Conservation (phyloP, 371 early-diverging fungal genomes). For the Choanephora cucurbitarum region DNA sequence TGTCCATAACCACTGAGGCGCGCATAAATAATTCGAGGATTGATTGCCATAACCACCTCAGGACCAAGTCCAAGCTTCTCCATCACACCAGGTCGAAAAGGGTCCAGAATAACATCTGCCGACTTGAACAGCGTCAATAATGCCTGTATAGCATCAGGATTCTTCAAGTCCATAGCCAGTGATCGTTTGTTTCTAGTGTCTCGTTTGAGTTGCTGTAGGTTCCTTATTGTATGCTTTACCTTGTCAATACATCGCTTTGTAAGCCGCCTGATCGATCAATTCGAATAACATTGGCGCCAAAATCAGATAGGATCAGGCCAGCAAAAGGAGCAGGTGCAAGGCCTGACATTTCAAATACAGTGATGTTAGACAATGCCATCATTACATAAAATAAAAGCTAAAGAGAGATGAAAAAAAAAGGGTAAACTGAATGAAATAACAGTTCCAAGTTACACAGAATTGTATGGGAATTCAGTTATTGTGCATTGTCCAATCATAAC, state of each 20-base stretch:
- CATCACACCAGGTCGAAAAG: slow-evolving; percentile 79
- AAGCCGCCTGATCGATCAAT: slow-evolving; percentile 55
- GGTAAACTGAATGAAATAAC: too few species aligned
- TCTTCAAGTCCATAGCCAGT: slow-evolving; percentile 67
- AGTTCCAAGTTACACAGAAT: too few species aligned
- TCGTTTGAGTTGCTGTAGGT: not conserved
- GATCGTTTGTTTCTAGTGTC: slow-evolving; percentile 65
- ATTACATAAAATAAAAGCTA: too few species aligned
- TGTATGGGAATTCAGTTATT: too few species aligned
- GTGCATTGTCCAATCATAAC: too few species aligned
- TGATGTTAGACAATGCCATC: slow-evolving; percentile 53
- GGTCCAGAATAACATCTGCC: slow-evolving; percentile 76
- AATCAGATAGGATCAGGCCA: slow-evolving; percentile 73
- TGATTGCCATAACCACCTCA: slow-evolving; percentile 51
- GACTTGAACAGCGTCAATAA: slow-evolving; percentile 46
- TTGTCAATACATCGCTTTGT: slow-evolving; percentile 57
- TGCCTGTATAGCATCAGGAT: slow-evolving; percentile 48
- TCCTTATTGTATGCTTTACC: slow-evolving; percentile 20
- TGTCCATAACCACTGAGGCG: slow-evolving; percentile 77
- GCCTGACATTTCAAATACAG: slow-evolving; percentile 75
- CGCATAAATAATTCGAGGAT: slow-evolving; percentile 67
- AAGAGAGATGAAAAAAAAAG: too few species aligned
- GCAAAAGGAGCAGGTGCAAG: slow-evolving; percentile 77
- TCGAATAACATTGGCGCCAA: slow-evolving; percentile 77
- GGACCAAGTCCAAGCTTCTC: slow-evolving; percentile 75